Evolutionary conservation across 805 yeast species (phyloP).

Genomic region (Spathaspora boniae): DNA sequence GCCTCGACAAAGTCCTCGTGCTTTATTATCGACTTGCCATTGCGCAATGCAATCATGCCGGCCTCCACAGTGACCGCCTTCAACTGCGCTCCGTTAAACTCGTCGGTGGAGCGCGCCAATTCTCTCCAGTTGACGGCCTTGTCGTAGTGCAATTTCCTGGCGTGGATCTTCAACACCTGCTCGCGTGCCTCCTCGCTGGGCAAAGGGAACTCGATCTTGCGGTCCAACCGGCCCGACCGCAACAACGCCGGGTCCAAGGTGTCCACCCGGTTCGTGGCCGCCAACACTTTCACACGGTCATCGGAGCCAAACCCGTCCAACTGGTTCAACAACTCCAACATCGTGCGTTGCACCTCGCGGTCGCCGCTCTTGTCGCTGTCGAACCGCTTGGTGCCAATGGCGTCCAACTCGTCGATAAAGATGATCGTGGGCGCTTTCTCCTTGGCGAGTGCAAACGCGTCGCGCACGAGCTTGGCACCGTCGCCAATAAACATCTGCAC

Average conservation of each 20-base stretch:
- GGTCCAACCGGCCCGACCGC: constrained; percentile 95
- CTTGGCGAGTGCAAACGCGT: constrained; percentile 45
- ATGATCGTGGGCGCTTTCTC: constrained; percentile 47
- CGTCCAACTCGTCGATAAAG: constrained; percentile 46
- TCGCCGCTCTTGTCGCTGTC: constrained; percentile 46
- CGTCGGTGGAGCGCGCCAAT: constrained; percentile 96
- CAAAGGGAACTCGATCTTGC: constrained; percentile 96
- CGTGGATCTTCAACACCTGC: constrained; percentile 92
- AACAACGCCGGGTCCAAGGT: constrained; percentile 97
- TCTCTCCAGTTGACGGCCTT: constrained; percentile 95
- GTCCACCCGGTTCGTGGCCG: constrained; percentile 98
- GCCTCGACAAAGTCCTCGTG: constrained; percentile 99
- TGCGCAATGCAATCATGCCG: constrained; percentile 98
- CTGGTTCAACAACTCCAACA: constrained; percentile 48
- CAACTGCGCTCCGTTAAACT: constrained; percentile 97
- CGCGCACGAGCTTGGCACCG: constrained; percentile 45
- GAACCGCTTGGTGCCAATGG: constrained; percentile 45
- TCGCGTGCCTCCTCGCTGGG: constrained; percentile 98
- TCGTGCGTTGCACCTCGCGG: constrained; percentile 46
- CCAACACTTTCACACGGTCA: constrained; percentile 94
- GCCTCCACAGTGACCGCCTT: constrained; percentile 99
- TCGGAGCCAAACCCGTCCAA: constrained; percentile 95
- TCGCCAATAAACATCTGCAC: constrained; percentile 48
- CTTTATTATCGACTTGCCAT: constrained; percentile 84
- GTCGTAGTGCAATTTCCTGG: constrained; percentile 94